Evolutionary conservation across 2,329 filamentous ascomycete genomes (phyloP).

Genomic region (Fusarium sp.): DNA sequence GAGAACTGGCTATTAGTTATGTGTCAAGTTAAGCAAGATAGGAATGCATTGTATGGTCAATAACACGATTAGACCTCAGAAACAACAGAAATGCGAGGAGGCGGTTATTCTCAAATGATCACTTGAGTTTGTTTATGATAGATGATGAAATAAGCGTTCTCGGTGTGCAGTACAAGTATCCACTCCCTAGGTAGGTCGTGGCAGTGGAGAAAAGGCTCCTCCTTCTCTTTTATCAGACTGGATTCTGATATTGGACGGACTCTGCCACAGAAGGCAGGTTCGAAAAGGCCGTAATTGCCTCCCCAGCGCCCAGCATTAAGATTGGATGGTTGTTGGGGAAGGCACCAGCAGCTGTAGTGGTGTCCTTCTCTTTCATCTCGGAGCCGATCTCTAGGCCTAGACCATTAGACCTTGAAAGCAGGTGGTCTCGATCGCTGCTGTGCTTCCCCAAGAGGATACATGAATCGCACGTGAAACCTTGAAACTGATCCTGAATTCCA

Average conservation of each 20-base stretch:
- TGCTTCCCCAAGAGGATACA: neutral
- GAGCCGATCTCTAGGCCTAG: constrained; percentile 14
- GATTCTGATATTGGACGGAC: neutral
- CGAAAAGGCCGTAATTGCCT: neutral
- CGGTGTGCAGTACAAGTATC: neutral
- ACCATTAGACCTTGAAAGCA: neutral
- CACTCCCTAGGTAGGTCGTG: neutral
- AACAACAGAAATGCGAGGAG: neutral
- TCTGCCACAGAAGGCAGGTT: constrained; percentile 28
- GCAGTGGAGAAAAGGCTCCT: neutral
- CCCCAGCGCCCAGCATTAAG: neutral
- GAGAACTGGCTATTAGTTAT: neutral
- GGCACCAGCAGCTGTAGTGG: neutral
- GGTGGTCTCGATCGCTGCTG: constrained; percentile 9
- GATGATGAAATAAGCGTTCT: neutral
- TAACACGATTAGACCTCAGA: neutral
- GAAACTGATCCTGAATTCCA: neutral
- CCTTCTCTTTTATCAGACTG: neutral
- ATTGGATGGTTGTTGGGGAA: constrained; percentile 7
- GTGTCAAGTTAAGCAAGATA: neutral
- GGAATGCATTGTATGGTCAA: neutral
- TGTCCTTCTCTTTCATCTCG: constrained; percentile 7
- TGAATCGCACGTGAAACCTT: constrained; percentile 4
- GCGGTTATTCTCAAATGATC: neutral
- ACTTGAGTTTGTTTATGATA: neutral